Conservation (phyloP, 495 filamentous ascomycete species). For the Xylaria palmicola region DNA sequence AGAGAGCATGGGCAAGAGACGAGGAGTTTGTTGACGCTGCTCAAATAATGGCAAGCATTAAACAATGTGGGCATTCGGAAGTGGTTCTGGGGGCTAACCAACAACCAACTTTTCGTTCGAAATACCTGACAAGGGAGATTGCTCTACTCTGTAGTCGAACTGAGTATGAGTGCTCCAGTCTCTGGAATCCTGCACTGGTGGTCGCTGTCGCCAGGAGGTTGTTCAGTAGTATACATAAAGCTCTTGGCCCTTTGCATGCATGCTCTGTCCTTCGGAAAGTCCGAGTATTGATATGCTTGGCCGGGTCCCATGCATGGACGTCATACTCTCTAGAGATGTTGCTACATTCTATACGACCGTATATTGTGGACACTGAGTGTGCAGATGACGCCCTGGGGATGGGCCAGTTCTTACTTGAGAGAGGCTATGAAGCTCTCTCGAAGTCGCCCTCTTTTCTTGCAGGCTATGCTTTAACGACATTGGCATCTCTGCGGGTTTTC, state of each 20-base stretch:
- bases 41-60: constrained; percentile 65
- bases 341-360: constrained; percentile 74
- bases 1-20: constrained; percentile 68
- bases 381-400: constrained; percentile 91
- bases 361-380: constrained; percentile 77
- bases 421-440: constrained; percentile 63
- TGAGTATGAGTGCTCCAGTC: constrained; percentile 56
- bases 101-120: constrained; percentile 81
- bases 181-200: constrained; percentile 78
- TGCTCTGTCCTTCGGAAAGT: constrained; percentile 86
- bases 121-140: constrained; percentile 70
- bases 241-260: constrained; percentile 80
- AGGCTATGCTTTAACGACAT: constrained; percentile 70
- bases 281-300: constrained; percentile 74
- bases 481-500: constrained; percentile 73
- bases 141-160: constrained; percentile 71
- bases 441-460: constrained; percentile 70
- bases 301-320: constrained; percentile 64
- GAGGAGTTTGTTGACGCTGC: constrained; percentile 56
- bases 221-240: constrained; percentile 78
- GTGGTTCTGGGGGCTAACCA: constrained; percentile 67
- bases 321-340: constrained; percentile 93
- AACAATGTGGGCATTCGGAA: constrained; percentile 58
- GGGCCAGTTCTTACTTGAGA: constrained; percentile 75
- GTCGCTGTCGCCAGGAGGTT: constrained; percentile 75